Percentiles rank a stretch among this genome's conserved stretches.
Evolutionary conservation across 345 rosid species (phyloP).

Genomic region (Pistacia integerrima): DNA sequence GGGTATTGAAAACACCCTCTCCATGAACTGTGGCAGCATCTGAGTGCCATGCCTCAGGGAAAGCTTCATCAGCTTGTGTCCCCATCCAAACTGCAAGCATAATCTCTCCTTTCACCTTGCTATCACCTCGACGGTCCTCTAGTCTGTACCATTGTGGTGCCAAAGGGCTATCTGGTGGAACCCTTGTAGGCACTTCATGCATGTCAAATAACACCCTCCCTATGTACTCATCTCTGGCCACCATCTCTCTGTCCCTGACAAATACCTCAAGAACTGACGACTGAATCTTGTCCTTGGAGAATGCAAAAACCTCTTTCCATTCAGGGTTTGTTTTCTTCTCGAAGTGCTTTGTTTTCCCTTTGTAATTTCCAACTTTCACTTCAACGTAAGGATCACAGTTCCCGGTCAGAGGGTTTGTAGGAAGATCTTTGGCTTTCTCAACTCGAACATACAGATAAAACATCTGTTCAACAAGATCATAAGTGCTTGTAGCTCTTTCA

Average conservation of each 20-base stretch:
- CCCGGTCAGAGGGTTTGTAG: constrained; percentile 62
- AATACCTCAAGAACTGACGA: constrained; percentile 74
- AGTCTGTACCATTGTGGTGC: constrained; percentile 94
- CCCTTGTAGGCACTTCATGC: constrained; percentile 92
- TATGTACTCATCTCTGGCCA: constrained; percentile 72
- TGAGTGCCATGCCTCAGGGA: constrained; percentile 89
- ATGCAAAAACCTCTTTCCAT: constrained; percentile 88
- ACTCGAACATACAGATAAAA: constrained; percentile 80
- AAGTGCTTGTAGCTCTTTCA: constrained; percentile 82
- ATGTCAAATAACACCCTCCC: constrained; percentile 86
- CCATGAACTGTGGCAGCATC: constrained; percentile 83
- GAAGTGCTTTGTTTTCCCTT: constrained; percentile 74
- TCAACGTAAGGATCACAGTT: constrained; percentile 81
- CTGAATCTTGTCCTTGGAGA: constrained; percentile 82
- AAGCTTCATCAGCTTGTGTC: constrained; percentile 96
- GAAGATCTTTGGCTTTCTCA: constrained; percentile 85
- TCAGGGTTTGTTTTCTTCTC: constrained; percentile 79
- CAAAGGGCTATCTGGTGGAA: constrained; percentile 94
- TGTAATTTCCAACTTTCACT: constrained; percentile 86
- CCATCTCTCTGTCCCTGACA: constrained; percentile 77
- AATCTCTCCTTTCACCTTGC: constrained; percentile 71
- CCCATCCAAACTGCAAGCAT: constrained; percentile 99
- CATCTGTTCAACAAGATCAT: constrained; percentile 91
- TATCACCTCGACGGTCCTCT: constrained; percentile 57
- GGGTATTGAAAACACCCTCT: constrained; percentile 68